Conservation (phyloP, 2,329 filamentous ascomycete species). For the Dryadomyces quercus-mongolicae region DNA sequence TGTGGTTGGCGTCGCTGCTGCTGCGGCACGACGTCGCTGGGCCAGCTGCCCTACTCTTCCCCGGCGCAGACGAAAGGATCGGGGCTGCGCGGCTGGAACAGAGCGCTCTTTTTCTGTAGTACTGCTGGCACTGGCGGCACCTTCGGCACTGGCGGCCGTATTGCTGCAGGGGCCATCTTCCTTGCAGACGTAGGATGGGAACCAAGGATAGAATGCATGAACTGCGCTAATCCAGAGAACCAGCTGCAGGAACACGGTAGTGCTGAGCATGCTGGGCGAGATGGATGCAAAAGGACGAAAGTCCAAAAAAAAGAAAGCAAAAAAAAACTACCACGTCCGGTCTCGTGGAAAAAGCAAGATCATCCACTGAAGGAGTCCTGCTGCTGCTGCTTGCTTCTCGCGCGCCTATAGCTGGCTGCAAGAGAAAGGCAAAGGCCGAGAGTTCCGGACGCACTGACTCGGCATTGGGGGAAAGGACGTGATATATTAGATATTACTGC, state of each 20-base stretch:
- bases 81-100: background rate
- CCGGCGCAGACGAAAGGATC: conserved; percentile 5
- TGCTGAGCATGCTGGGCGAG: conserved; percentile 26
- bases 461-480: background rate
- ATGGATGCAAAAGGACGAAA: background rate
- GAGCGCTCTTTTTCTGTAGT: background rate
- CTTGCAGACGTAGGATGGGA: conserved; percentile 19
- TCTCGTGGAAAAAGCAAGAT: conserved; percentile 3
- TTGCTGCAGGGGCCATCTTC: conserved; percentile 17
- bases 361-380: conserved; percentile 13
- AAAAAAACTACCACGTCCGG: background rate
- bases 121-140: too few relatives aligned
- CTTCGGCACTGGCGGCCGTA: background rate
- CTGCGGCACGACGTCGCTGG: conserved; percentile 23
- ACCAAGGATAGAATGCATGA: conserved; percentile 36
- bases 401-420: background rate
- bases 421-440: background rate
- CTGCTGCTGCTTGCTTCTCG: background rate
- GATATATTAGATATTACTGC: conserved; percentile 4
- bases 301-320: background rate
- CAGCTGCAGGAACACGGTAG: conserved; percentile 28
- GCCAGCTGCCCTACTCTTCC: conserved; percentile 21
- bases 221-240: conserved; percentile 33
- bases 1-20: conserved; percentile 12
- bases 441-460: conserved; percentile 6